Evolutionary conservation across 1,139 yeast genomes (phyloP).

Genomic region (Saccharomycopsis hybrid): DNA sequence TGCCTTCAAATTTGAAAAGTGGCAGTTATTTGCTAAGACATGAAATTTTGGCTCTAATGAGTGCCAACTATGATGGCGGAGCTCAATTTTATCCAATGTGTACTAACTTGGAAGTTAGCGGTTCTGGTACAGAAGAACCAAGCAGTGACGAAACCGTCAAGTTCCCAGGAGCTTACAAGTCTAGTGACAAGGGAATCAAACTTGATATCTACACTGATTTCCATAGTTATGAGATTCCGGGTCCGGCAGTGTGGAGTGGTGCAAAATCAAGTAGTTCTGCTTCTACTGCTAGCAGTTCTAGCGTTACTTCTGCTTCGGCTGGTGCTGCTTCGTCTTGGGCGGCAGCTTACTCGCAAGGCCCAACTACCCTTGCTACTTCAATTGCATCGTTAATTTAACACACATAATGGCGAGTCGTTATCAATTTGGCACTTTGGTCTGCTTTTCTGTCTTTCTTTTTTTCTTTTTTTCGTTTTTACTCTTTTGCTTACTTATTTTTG

Average conservation of each 20-base stretch:
- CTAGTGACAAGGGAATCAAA: slow-evolving; percentile 18
- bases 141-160: slow-evolving; percentile 15
- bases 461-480: no score
- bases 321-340: not conserved
- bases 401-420: no score
- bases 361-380: no score
- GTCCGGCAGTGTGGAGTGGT: slow-evolving; percentile 6
- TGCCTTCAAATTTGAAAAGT: slow-evolving; percentile 16
- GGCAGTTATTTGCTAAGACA: slow-evolving; percentile 19
- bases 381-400: no score
- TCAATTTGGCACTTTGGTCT: no score
- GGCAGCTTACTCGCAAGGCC: no score
- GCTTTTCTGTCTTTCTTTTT: no score
- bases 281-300: not conserved
- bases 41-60: slow-evolving; percentile 19
- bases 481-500: no score
- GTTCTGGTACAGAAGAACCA: slow-evolving; percentile 18
- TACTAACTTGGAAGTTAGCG: slow-evolving; percentile 19
- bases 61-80: slow-evolving; percentile 4
- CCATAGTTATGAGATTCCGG: slow-evolving; percentile 11
- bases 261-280: not conserved
- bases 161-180: slow-evolving; percentile 20
- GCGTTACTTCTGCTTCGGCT: not conserved
- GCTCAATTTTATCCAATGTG: slow-evolving; percentile 20
- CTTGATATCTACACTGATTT: slow-evolving; percentile 18